Evolutionary conservation across 257 asterid species (phyloP).

Genomic region (Linaria vulgaris): DNA sequence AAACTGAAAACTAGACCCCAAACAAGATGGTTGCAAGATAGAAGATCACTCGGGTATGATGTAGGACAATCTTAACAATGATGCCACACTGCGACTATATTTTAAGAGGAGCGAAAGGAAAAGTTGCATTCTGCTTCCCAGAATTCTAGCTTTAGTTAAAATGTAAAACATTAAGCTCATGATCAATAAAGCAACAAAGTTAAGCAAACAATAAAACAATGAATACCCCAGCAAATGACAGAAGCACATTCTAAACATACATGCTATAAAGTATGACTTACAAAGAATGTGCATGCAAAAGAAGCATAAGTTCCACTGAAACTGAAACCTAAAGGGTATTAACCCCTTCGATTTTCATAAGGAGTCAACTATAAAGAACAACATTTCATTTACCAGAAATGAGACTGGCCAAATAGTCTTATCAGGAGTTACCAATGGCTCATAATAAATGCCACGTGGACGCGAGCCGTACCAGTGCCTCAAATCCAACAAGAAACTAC

Average conservation of each 20-base stretch:
- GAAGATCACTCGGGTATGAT: not conserved
- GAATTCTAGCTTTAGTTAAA: too few species aligned
- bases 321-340: too few species aligned
- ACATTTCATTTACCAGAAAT: slow-evolving; percentile 1
- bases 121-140: too few species aligned
- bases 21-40: slow-evolving; percentile 2
- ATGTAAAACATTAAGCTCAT: too few species aligned
- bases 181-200: too few species aligned
- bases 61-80: not conserved
- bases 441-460: slow-evolving; percentile 7
- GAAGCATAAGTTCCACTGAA: too few species aligned
- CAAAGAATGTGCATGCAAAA: too few species aligned
- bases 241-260: too few species aligned
- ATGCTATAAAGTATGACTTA: too few species aligned
- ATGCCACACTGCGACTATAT: not conserved
- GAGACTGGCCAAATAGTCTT: slow-evolving; percentile 4
- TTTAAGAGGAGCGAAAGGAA: not conserved
- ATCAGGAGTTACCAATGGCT: slow-evolving; percentile 11
- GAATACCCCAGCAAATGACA: too few species aligned
- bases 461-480: not conserved
- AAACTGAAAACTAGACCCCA: slow-evolving; percentile 2
- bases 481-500: slow-evolving; percentile 1
- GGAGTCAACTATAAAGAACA: slow-evolving; percentile 4
- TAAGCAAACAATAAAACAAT: too few species aligned
- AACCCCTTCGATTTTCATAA: too few species aligned